A percentile compares a stretch with the other conserved stretches of the same genome.
Conservation (phyloP, 2,329 filamentous ascomycete species). For the Xenoacremonium recifei region DNA sequence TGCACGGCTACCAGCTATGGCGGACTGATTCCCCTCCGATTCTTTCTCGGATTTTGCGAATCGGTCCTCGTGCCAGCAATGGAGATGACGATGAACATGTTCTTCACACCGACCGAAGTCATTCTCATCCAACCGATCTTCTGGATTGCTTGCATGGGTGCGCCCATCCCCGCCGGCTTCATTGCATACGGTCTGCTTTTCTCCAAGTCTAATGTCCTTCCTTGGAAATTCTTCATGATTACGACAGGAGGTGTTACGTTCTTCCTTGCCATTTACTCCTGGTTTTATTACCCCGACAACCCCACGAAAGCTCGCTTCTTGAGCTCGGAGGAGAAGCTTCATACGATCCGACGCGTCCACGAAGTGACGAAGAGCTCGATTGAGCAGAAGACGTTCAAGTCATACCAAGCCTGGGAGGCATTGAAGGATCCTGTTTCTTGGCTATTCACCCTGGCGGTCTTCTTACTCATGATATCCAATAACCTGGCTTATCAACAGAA, state of each 20-base stretch:
- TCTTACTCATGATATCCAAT: conserved; percentile 35
- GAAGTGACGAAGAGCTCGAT: conserved; percentile 33
- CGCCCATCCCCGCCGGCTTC: conserved; percentile 37
- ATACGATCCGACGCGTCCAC: conserved; percentile 33
- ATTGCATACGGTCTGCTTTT: conserved; percentile 41
- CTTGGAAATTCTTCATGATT: conserved; percentile 41
- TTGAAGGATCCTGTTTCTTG: conserved; percentile 30
- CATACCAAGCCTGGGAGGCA: conserved; percentile 26
- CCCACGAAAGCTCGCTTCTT: conserved; percentile 38
- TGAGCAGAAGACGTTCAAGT: conserved; percentile 37
- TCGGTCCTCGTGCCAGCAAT: conserved; percentile 37
- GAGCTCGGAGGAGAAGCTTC: conserved; percentile 38
- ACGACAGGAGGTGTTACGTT: conserved; percentile 35
- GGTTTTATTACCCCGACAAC: conserved; percentile 37
- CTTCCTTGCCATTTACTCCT: conserved; percentile 31
- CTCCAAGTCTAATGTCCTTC: conserved; percentile 27
- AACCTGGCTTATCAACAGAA: conserved; percentile 41
- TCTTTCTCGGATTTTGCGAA: conserved; percentile 35
- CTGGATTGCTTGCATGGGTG: conserved; percentile 30
- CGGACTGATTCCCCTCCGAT: conserved; percentile 34
- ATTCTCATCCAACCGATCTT: conserved; percentile 32
- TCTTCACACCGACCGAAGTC: conserved; percentile 35
- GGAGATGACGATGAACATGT: conserved; percentile 41
- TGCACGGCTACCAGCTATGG: conserved; percentile 34
- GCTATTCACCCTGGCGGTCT: conserved; percentile 29